Evolutionary conservation across 1,284 basidiomycete species (phyloP).

Genomic region (Abortiporus biennis): DNA sequence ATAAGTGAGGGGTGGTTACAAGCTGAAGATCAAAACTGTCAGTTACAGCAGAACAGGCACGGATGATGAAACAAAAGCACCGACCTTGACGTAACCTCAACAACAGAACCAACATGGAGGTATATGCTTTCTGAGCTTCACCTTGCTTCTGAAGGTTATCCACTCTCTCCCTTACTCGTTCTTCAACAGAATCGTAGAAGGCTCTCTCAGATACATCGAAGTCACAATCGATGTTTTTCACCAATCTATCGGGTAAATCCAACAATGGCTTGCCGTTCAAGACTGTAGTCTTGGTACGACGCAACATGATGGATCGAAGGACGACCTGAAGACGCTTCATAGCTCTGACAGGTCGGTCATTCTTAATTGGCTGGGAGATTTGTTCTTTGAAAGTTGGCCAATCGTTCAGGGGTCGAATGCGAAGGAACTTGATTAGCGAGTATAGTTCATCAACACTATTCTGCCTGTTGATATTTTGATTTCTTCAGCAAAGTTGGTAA

Average conservation of each 20-base stretch:
- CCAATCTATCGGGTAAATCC: conserved; percentile 69
- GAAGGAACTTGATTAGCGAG: conserved; percentile 86
- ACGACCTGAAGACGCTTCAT: conserved; percentile 86
- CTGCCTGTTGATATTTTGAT: conserved; percentile 22
- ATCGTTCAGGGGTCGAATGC: conserved; percentile 78
- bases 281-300: conserved; percentile 79
- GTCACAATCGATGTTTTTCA: conserved; percentile 69
- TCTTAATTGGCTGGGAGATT: conserved; percentile 79
- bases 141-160: conserved; percentile 61
- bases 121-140: conserved; percentile 64
- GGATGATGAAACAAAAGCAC: conserved; percentile 13
- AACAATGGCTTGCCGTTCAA: conserved; percentile 87
- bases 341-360: conserved; percentile 60
- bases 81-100: conserved; percentile 85
- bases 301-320: conserved; percentile 84
- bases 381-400: conserved; percentile 75
- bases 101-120: conserved; percentile 79
- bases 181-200: conserved; percentile 81
- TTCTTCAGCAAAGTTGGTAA: conserved; percentile 8
- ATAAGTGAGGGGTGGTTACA: conserved; percentile 87
- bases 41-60: conserved; percentile 7
- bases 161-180: conserved; percentile 67
- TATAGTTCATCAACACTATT: conserved; percentile 90
- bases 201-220: conserved; percentile 71
- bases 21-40: conserved; percentile 37